Evolutionary conservation across 73 alveolate species (phyloP).

Genomic region (Tetrahymena borealis): DNA sequence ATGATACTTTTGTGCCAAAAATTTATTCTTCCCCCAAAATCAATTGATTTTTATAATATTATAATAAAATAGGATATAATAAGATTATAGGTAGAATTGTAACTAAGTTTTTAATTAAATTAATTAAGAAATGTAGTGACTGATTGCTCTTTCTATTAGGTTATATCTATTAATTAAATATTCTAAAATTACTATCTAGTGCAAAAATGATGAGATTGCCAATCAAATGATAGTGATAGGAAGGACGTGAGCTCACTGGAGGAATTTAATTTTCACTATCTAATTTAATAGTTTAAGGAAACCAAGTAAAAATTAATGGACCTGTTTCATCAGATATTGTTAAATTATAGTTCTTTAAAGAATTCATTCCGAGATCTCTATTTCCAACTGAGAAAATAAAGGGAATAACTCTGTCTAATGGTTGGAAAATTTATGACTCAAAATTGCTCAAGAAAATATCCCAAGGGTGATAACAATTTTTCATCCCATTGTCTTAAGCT

Average conservation of each 20-base stretch:
- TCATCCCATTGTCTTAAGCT: constrained; percentile 53
- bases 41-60: no score
- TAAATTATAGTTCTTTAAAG: constrained; percentile 15
- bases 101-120: no score
- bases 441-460: constrained; percentile 20
- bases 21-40: no score
- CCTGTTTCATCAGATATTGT: constrained; percentile 17
- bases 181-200: constrained; percentile 44
- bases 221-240: constrained; percentile 20
- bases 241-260: constrained; percentile 6
- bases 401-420: constrained; percentile 22
- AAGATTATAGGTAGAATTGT: no score
- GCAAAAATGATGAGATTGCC: constrained; percentile 16
- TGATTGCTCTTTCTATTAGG: no score
- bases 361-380: constrained; percentile 31
- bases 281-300: constrained; percentile 9
- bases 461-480: constrained; percentile 44
- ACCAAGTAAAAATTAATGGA: constrained; percentile 30
- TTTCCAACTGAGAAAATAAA: constrained; percentile 38
- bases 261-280: constrained; percentile 32
- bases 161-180: background rate
- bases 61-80: no score
- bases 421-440: background rate
- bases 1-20: background rate
- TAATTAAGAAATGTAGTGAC: no score